Base-by-base conservation (phyloP, 2,329 filamentous ascomycete species). In the Penicillium corylophilum region DNA sequence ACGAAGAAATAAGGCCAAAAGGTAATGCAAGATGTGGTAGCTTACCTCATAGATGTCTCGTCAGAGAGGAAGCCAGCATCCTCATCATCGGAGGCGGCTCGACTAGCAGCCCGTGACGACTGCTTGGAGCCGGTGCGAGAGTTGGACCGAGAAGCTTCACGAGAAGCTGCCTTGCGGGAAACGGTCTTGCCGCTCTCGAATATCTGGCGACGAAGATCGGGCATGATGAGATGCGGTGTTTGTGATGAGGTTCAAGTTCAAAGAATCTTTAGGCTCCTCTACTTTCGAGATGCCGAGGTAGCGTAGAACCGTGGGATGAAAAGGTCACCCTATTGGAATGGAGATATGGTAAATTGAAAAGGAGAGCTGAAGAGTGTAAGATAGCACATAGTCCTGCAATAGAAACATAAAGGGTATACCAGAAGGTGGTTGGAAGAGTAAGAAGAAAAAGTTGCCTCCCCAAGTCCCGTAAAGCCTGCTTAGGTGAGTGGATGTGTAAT, bases 181-280 rank as follows among this genome's bases (percentile, higher is more conserved):
- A 82, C 72, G 18, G 83, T 87, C 73, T 87, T 87, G 67, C 80
- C 77, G 72, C 81, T 83, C 74, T 86, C 83, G 35, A 85, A 78
- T 50, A 82, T 82, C 64, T 82, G 79, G 61, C 82, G 79, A 57
- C 82, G 72, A 47, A 77, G 68, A 60, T 78, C 75, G 41, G 73
- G 75, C 76, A 78, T 78, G 46, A 26, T 73, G 64, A 33, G 28
- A 26, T 39, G 29, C 33, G 22, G 15, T 20, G n/a, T 36, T 9
- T 9, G n/a, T 36, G 33, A 38, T 20, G 35, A 8, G 4, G 9
- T 38, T 38, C 35, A 12, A 20, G 35, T 38, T 22, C 8, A 20
- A 18, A 20, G 20, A 13, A 36, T 40, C 23, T 39, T 33, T 38
- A 23, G 39, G 38, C 15, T 22, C 8, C 18, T 22, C 41, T n/a